Base-by-base conservation (phyloP, 208 protist species). In the Blechomonas ayalai region DNA sequence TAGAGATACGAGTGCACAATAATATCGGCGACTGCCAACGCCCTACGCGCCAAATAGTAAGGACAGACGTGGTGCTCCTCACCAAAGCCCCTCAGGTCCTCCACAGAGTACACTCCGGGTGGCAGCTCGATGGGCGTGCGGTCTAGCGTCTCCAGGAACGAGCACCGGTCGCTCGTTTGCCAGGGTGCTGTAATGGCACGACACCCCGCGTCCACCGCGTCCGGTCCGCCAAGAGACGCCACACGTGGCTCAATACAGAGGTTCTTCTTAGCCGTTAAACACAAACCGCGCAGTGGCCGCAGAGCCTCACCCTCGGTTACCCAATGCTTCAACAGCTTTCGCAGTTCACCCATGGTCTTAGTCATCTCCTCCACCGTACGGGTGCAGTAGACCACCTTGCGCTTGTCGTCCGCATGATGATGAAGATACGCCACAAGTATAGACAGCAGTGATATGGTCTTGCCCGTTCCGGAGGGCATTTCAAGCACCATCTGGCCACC, bases 341-440 rank as follows among this genome's bases (percentile, higher is more conserved):
- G 62, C 56, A 98, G 79, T 60, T 98, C 95, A 20, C 80, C 82
- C 55, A 98, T 82, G 16, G 90, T 96, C 76, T 99, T 98, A 41
- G 97, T 90, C 80, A 99, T 98, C 74, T 99, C 97, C 24, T 96
- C 82, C 10, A 99, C 97, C 0, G 97, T 99, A 52, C 98, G 91
- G n/a, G 97, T 99, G 66, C 97, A 99, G 79, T 99, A 99, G 15
- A 99, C 70, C 37, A 99, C 82, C 66, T 98, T 98, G n/a, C 90
- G 74, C 18, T 88, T 85, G 35, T 95, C 87, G 33, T 84, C 41
- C 4, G 87, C 79, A 53, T 99, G 82, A 22, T 93, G 77, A 34
- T 94, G 72, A 61, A 97, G 61, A 55, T 97, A 97, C 7, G 88
- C 84, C 15, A 96, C 80, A 28, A 98, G 83, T n/a, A 99, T 87